Percentiles rank a stretch among this genome's conserved stretches.
phyloP scores from a whole-genome alignment of 768 basidiomycete genomes.

The Xerocomellus dryophilus region DNA sequence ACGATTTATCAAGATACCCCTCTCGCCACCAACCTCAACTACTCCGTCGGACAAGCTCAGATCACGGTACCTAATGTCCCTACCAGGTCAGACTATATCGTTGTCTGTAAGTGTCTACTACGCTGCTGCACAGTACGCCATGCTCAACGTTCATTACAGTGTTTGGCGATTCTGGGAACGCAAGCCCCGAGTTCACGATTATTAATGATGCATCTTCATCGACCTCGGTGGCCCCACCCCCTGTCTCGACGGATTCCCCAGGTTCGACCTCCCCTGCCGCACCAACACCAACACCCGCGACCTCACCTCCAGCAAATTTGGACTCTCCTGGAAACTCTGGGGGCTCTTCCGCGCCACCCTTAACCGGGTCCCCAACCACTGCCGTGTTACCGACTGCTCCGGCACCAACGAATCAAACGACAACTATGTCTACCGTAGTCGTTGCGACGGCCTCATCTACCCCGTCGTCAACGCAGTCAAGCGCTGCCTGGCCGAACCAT shows the following conservation, averaged over 20 bases:
- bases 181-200: conserved; percentile 40
- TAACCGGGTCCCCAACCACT: neutral
- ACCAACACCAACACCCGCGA: conserved; percentile 2
- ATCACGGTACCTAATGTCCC: conserved; percentile 37
- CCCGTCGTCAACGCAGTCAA: conserved; percentile 17
- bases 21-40: conserved; percentile 34
- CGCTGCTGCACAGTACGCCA: too few species aligned
- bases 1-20: conserved; percentile 27
- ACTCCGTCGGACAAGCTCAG: conserved; percentile 31
- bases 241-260: conserved; percentile 3
- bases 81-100: conserved; percentile 32
- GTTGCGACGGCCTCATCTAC: conserved; percentile 1
- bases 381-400: neutral
- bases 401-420: neutral
- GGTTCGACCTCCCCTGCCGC: neutral
- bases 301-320: neutral
- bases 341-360: neutral
- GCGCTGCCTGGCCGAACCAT: conserved; percentile 27
- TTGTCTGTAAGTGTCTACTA: conserved; percentile 33
- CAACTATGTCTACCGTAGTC: conserved; percentile 8
- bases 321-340: neutral
- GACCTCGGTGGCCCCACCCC: conserved; percentile 7
- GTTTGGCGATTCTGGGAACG: conserved; percentile 42
- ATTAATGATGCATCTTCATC: conserved; percentile 57
- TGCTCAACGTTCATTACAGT: conserved; percentile 21